Conservation (phyloP, 2,329 filamentous ascomycete genomes). For the Aspergillus sp. region DNA sequence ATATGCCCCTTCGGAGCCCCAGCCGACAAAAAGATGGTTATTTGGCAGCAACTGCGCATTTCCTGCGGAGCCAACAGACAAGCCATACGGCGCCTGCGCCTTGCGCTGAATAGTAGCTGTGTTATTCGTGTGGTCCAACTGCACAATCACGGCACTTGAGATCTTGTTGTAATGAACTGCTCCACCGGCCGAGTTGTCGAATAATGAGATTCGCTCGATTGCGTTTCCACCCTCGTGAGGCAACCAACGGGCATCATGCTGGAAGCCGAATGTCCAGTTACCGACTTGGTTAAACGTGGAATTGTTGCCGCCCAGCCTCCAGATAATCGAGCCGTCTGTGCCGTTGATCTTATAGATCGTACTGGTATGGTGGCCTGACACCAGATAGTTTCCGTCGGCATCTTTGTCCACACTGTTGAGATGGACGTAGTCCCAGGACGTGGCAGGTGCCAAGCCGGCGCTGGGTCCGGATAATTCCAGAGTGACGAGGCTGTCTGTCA, state of each 20-base stretch:
- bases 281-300: constrained; percentile 19
- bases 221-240: not conserved
- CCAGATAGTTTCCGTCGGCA: constrained; percentile 25
- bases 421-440: constrained; percentile 33
- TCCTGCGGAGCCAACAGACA: constrained; percentile 23
- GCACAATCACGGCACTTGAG: constrained; percentile 19
- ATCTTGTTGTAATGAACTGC: constrained; percentile 21
- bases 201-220: constrained; percentile 18
- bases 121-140: constrained; percentile 8
- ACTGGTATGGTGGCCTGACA: constrained; percentile 28
- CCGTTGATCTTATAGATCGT: constrained; percentile 29
- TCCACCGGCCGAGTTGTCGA: constrained; percentile 37
- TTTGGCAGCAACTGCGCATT: constrained; percentile 29
- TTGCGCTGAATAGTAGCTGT: constrained; percentile 5
- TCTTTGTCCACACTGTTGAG: constrained; percentile 23
- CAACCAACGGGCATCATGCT: constrained; percentile 17
- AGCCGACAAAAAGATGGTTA: constrained; percentile 28
- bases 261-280: constrained; percentile 40
- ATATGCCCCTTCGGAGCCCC: constrained; percentile 25
- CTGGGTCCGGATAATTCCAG: not conserved
- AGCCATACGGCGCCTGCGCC: constrained; percentile 16
- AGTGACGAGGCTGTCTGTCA: not conserved
- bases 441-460: not conserved
- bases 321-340: constrained; percentile 26
- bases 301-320: constrained; percentile 25